phyloP scores from a whole-genome alignment of 208 protist species.

The Crithidia thermophila region DNA sequence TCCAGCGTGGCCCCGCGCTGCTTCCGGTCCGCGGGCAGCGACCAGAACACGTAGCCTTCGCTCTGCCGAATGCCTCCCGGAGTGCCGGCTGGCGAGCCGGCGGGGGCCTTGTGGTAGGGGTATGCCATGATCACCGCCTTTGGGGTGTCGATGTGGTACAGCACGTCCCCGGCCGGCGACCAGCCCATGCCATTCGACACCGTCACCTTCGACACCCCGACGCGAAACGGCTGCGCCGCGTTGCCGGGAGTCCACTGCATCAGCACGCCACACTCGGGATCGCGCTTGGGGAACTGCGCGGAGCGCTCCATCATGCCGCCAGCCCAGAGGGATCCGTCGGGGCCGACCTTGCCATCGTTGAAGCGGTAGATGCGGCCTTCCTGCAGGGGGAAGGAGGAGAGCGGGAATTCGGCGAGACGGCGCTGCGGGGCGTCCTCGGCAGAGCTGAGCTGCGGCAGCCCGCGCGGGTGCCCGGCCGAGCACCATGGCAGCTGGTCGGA shows the following conservation, averaged over 20 bases:
- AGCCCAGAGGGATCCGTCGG: conserved; percentile 24
- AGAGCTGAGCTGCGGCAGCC: not conserved
- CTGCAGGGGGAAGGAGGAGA: conserved; percentile 5
- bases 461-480: not conserved
- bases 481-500: conserved; percentile 16
- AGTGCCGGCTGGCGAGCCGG: not conserved
- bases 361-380: conserved; percentile 24
- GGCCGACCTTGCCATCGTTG: conserved; percentile 33
- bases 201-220: conserved; percentile 20
- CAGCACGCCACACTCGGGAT: conserved; percentile 14
- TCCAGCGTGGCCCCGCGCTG: conserved; percentile 24
- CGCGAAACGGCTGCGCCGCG: not conserved
- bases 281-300: conserved; percentile 11
- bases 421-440: not conserved
- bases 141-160: conserved; percentile 30
- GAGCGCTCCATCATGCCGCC: conserved; percentile 35
- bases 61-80: not conserved
- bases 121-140: conserved; percentile 21
- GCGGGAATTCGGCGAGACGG: conserved; percentile 18
- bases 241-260: conserved; percentile 18
- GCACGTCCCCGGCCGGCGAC: conserved; percentile 22
- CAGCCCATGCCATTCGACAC: conserved; percentile 34
- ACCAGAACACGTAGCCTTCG: conserved; percentile 22
- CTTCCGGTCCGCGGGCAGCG: conserved; percentile 5
- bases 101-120: conserved; percentile 1